These are phyloP conservation scores for Alternaria ethzedia DNA, from an alignment of 2,329 filamentous ascomycete species.

Conservation along the genomic window DNA sequence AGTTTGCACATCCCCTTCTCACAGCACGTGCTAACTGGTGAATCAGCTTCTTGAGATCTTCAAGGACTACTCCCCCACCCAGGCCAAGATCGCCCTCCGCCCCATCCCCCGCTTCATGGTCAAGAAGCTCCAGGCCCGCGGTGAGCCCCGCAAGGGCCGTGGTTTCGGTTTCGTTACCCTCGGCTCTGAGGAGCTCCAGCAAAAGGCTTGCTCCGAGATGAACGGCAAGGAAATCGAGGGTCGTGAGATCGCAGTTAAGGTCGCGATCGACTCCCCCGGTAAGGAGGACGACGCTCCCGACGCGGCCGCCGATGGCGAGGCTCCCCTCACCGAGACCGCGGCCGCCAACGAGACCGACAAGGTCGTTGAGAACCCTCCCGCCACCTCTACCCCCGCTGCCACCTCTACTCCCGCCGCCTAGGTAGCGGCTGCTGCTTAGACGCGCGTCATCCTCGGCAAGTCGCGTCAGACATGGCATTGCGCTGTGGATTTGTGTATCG, in stretches of 20 bases:
- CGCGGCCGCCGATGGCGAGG: constrained; percentile 49
- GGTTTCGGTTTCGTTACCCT: constrained; percentile 98
- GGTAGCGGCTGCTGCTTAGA: constrained; percentile 33
- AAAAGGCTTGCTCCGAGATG: constrained; percentile 98
- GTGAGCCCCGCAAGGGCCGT: constrained; percentile 97
- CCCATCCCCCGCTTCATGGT: constrained; percentile 99
- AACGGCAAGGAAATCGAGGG: constrained; percentile 99
- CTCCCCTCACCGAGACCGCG: constrained; percentile 40
- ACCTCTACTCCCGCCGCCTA: constrained; percentile 43
- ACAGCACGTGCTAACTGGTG: background rate
- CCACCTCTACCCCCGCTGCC: constrained; percentile 40
- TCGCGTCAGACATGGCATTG: constrained; percentile 30
- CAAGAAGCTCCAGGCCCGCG: constrained; percentile 98
- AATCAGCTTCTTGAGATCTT: constrained; percentile 95
- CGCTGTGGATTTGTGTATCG: constrained; percentile 32
- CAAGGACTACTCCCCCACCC: constrained; percentile 85
- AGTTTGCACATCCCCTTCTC: constrained; percentile 29
- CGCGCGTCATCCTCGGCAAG: constrained; percentile 12
- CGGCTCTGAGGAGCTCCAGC: constrained; percentile 91
- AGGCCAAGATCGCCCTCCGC: constrained; percentile 97
- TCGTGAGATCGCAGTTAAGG: constrained; percentile 99
- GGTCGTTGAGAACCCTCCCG: constrained; percentile 28
- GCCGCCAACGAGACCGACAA: constrained; percentile 27
- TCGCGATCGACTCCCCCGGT: constrained; percentile 98
- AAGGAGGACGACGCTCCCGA: constrained; percentile 85